Evolutionary conservation across 78 protist genomes (phyloP), one percentile per base, ranked within the genome.

Genomic region (Dictyostelium firmibasis): DNA sequence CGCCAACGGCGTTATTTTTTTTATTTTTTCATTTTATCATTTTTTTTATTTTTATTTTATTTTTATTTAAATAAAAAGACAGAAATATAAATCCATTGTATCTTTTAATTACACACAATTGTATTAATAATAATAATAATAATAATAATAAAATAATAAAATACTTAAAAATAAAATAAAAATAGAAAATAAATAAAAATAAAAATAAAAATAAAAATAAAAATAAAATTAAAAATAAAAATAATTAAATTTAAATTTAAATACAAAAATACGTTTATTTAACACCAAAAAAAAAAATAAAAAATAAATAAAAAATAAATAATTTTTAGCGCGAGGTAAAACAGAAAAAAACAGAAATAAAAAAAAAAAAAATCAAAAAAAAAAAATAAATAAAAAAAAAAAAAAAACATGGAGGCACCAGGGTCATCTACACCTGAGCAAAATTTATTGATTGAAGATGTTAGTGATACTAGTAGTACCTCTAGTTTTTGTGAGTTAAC

Each of bases 381-480:
- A 33, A 14, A 23, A 7, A 10, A 38, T 33, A 33, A 14, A 35
- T 74, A 23, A 7, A 10, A 6, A 38, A 72, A 27, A 33, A 33
- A 64, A 27, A n/a, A 10, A 75, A 31, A 77, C 4, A 41, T 31
- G 62, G 33, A 77, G 25, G 18, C 29, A 77, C 33, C 35, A 33
- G 81, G 81, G 23, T 29, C 53, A 18, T 74, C 47, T 16, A 29
- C 36, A 35, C 47, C 81, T 29, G 81, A 29, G 9, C 81, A 35
- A 74, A 35, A 29, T 35, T 35, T 29, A 35, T 47, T 79, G 13
- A 44, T 79, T 3, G 13, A 44, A 6, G 85, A 79, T 27, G 6
- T 47, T 47, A 79, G 85, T 20, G 85, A 79, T 9, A 79, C 85
- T 25, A 47, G 70, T 47, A 50, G 69, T 47, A 79, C 35, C 1